Percentiles rank a stretch among this genome's conserved stretches.
phyloP scores from a whole-genome alignment of 2,329 filamentous ascomycete species.

The Beauveria brongniartii region DNA sequence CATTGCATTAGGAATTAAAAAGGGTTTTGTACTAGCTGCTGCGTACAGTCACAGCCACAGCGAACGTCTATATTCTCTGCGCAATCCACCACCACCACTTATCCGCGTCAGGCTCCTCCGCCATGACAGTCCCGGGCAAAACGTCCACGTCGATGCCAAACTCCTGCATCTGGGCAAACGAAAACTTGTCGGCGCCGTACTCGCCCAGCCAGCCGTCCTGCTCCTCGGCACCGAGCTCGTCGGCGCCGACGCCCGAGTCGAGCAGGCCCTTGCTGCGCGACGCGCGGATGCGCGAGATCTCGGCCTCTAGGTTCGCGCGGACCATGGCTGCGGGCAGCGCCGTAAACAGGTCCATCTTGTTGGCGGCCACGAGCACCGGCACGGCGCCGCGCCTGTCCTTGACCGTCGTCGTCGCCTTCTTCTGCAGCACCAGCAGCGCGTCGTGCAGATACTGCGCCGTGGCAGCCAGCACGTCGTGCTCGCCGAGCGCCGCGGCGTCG shows the following conservation, averaged over 20 bases:
- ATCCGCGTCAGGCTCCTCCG: slow-evolving; percentile 60
- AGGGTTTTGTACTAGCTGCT: too few relatives aligned
- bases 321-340: slow-evolving; percentile 74
- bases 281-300: slow-evolving; percentile 69
- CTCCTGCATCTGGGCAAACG: slow-evolving; percentile 74
- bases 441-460: slow-evolving; percentile 85
- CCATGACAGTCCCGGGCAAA: slow-evolving; percentile 62
- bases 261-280: slow-evolving; percentile 74
- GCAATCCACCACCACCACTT: slow-evolving; percentile 92
- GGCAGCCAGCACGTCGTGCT: slow-evolving; percentile 55
- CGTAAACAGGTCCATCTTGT: slow-evolving; percentile 94
- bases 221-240: slow-evolving; percentile 55
- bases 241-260: slow-evolving; percentile 67
- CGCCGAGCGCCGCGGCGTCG: slow-evolving; percentile 66
- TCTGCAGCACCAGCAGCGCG: slow-evolving; percentile 74
- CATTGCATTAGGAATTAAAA: too few relatives aligned
- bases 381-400: slow-evolving; percentile 36
- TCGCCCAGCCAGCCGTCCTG: slow-evolving; percentile 80
- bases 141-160: slow-evolving; percentile 74
- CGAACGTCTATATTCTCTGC: slow-evolving; percentile 50
- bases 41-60: too few relatives aligned
- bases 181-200: slow-evolving; percentile 68
- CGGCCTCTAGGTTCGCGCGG: slow-evolving; percentile 65
- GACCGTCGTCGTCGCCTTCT: slow-evolving; percentile 44
- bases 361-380: slow-evolving; percentile 78